phyloP scores from a whole-genome alignment of 768 basidiomycete genomes.

The Fomitopsis serialis region DNA sequence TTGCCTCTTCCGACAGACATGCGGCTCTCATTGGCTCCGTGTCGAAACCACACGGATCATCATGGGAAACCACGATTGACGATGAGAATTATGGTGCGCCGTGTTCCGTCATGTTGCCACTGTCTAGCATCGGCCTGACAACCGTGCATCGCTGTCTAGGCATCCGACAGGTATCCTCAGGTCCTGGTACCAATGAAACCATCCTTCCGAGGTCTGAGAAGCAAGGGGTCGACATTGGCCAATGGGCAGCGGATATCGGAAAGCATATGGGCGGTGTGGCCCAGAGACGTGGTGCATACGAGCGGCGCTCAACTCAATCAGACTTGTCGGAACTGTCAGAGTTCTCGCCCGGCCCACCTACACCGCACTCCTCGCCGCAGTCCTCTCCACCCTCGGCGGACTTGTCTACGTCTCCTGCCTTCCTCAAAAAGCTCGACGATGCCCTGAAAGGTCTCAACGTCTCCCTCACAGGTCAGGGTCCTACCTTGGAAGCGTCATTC shows the following conservation, averaged over 20 bases:
- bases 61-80: background rate
- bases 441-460: background rate
- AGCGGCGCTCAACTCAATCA: background rate
- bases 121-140: background rate
- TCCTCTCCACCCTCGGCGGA: background rate
- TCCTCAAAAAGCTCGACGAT: background rate
- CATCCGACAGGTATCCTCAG: background rate
- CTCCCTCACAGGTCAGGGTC: background rate
- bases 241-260: background rate
- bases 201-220: background rate
- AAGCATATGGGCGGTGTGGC: background rate
- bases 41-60: background rate
- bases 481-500: background rate
- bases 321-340: background rate
- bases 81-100: background rate
- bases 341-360: background rate
- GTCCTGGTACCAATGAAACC: background rate
- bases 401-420: background rate
- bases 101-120: background rate
- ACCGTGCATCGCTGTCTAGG: background rate
- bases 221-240: background rate
- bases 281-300: background rate
- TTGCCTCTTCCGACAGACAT: background rate
- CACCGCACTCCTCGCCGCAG: background rate
- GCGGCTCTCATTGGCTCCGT: background rate